These are phyloP conservation scores for Botrytis elliptica DNA, from an alignment of 2,329 filamentous ascomycete genomes.

Conservation along the genomic window DNA sequence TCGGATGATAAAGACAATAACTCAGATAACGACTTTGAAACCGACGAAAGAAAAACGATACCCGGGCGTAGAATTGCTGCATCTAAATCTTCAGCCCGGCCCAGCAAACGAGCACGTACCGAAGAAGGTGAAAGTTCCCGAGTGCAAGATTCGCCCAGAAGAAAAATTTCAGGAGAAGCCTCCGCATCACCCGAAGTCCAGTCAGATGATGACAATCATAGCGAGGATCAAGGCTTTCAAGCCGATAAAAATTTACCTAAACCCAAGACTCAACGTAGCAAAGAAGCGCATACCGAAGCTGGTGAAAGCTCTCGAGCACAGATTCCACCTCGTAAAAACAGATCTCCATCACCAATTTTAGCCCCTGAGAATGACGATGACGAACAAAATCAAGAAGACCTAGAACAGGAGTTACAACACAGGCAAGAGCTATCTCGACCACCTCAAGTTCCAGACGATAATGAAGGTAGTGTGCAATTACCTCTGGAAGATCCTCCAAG, in stretches of 20 bases:
- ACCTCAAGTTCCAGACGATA: background rate
- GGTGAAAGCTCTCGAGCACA: background rate
- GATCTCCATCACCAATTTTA: background rate
- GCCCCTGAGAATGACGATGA: background rate
- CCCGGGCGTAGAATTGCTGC: background rate
- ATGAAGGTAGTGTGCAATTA: background rate
- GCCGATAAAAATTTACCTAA: constrained; percentile 26
- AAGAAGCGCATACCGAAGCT: background rate
- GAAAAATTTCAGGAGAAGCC: background rate
- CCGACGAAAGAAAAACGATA: constrained; percentile 25
- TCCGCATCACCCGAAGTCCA: background rate
- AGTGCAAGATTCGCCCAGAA: background rate
- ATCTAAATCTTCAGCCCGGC: background rate
- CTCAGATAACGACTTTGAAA: constrained; percentile 33
- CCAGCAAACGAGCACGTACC: background rate
- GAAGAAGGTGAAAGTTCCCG: background rate
- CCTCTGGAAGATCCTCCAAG: background rate
- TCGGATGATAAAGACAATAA: background rate
- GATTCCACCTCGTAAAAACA: background rate
- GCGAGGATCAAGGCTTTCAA: constrained; percentile 33
- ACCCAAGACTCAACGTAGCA: background rate
- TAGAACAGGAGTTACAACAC: background rate
- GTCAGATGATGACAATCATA: background rate
- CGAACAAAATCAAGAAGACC: background rate
- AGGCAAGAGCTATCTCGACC: background rate